Conservation (phyloP, 2,329 filamentous ascomycete genomes). For the Nothophoma quercina region DNA sequence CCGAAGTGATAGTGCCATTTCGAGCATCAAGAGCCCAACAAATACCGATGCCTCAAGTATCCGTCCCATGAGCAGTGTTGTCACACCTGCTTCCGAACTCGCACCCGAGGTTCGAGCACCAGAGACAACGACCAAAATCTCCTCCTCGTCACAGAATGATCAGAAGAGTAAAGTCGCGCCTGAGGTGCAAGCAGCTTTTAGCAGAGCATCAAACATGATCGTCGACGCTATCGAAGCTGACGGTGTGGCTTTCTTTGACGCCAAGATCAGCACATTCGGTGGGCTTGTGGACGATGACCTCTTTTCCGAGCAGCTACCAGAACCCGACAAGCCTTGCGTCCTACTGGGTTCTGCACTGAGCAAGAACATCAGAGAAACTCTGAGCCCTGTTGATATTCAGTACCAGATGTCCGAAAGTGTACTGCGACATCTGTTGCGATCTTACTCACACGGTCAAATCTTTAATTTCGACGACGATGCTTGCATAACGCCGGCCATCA, state of each 20-base stretch:
- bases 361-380: constrained; percentile 22
- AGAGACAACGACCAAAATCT: constrained; percentile 31
- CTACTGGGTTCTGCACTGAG: constrained; percentile 39
- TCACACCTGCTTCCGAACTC: constrained; percentile 35
- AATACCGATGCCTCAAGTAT: constrained; percentile 28
- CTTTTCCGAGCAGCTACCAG: constrained; percentile 37
- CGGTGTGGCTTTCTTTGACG: constrained; percentile 50
- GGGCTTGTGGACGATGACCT: constrained; percentile 49
- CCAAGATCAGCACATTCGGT: constrained; percentile 48
- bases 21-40: constrained; percentile 28
- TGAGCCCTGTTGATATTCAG: constrained; percentile 20
- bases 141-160: constrained; percentile 29
- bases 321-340: constrained; percentile 45
- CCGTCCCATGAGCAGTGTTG: constrained; percentile 25
- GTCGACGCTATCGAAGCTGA: constrained; percentile 48
- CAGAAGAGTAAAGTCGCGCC: constrained; percentile 36
- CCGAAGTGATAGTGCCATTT: constrained; percentile 30
- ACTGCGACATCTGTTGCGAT: constrained; percentile 42
- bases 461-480: constrained; percentile 48
- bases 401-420: constrained; percentile 43
- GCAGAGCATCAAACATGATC: constrained; percentile 50
- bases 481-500: constrained; percentile 18
- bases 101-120: constrained; percentile 23
- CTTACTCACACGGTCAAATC: constrained; percentile 48
- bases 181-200: constrained; percentile 45